These are phyloP conservation scores for Russula foetens DNA, from an alignment of 768 basidiomycete genomes.

Conservation along the genomic window DNA sequence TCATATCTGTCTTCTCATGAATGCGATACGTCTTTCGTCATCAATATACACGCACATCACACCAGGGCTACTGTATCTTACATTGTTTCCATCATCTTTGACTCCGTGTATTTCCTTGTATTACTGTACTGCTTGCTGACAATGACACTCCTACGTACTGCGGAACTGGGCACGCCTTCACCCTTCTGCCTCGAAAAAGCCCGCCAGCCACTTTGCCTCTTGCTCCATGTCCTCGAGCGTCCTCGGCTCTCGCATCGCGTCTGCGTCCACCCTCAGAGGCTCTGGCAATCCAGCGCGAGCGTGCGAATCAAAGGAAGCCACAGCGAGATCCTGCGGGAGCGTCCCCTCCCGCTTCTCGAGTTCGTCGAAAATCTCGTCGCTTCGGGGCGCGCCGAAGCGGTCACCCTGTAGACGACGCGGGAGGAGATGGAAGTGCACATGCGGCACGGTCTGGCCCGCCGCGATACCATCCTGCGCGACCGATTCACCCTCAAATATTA, in stretches of 20 bases:
- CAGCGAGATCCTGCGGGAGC: constrained; percentile 35
- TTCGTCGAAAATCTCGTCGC: constrained; percentile 73
- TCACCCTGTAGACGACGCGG: constrained; percentile 72
- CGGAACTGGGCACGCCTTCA: not conserved
- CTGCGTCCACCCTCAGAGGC: constrained; percentile 33
- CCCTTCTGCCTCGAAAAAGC: constrained; percentile 30
- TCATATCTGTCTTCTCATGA: not conserved
- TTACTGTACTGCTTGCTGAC: not conserved
- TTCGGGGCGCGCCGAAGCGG: constrained; percentile 44
- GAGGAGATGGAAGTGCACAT: constrained; percentile 94
- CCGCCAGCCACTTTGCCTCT: constrained; percentile 43
- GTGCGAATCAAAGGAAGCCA: not conserved
- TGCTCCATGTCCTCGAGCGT: constrained; percentile 45
- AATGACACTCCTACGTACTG: constrained; percentile 6
- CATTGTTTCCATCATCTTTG: not conserved
- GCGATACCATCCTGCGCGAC: constrained; percentile 76
- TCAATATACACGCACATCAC: not conserved
- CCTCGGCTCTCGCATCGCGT: constrained; percentile 39
- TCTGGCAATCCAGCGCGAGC: constrained; percentile 21
- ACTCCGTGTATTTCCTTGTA: not conserved
- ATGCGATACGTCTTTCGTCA: not conserved
- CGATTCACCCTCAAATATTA: not conserved
- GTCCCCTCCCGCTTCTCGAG: constrained; percentile 58
- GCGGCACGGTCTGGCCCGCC: constrained; percentile 80
- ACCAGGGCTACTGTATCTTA: not conserved